Evolutionary conservation across 106 monocot species (phyloP), one percentile per base, ranked within the genome.

Genomic region (Amphibolis antarctica): DNA sequence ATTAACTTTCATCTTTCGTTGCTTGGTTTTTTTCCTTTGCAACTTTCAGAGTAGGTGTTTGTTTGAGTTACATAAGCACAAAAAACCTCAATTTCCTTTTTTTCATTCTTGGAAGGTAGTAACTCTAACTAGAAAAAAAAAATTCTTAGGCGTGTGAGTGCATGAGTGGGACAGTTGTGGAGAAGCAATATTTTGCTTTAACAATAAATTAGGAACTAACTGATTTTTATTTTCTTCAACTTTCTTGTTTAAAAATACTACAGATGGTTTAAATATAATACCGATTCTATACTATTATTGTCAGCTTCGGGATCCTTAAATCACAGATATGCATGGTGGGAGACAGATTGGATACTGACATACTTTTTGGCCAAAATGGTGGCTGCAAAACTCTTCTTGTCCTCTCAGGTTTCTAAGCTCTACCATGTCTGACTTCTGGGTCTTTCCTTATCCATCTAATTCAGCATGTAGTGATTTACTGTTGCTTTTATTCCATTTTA

Each of bases 321-420:
- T 89, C 94, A 13, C 94, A 96, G 71, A 96, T 96, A 84, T 96
- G 94, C 83, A 96, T 96, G 94, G 94, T 96, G 14, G 94, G 94
- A 64, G 94, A 96, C 74, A 84, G 94, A 57, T 59, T 96, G 65
- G 94, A 96, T 44, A 96, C 94, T 0, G 89, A 96, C 53, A 89
- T 96, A 66, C 66, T 96, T 60, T 96, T 96, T 46, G 94, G 94
- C 11, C 94, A 96, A 84, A 96, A 96, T 50, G 94, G 94, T 12
- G 94, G 89, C 55, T 96, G 94, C 76, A 94, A 84, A 74, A 96
- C 94, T 20, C 94, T 96, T 61, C 89, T 96, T 59, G 94, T 96
- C 55, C 86, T 96, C 17, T 96, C 94, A 78, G 94, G 94, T 96
- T 66, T 36, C 5, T 45, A 43, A 24, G 24, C 59, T 55, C 55